phyloP scores from a whole-genome alignment of 345 rosid species.

The Arabis hirsuta region DNA sequence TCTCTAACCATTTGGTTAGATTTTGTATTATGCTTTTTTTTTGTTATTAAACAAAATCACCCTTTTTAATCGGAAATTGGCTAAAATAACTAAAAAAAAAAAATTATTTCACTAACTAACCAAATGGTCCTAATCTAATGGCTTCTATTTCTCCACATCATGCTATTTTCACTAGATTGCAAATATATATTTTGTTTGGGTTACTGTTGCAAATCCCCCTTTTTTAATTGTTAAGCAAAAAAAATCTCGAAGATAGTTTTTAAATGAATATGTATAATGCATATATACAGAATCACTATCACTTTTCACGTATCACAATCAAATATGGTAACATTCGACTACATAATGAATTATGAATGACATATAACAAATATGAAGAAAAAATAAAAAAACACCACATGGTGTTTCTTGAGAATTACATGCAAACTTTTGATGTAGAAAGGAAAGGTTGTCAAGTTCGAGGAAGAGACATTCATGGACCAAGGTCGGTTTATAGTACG shows the following conservation, averaged over 20 bases:
- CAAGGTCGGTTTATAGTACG: slow-evolving; percentile 27
- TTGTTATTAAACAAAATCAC: too few relatives aligned
- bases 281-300: neutral
- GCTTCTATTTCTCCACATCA: too few relatives aligned
- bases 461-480: slow-evolving; percentile 32
- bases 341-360: slow-evolving; percentile 3
- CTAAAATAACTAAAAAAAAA: too few relatives aligned
- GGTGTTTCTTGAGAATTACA: slow-evolving; percentile 4
- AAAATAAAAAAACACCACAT: slow-evolving; percentile 13
- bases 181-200: too few relatives aligned
- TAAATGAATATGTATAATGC: neutral
- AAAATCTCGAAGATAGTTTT: neutral
- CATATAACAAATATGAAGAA: slow-evolving; percentile 4
- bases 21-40: too few relatives aligned
- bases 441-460: slow-evolving; percentile 23
- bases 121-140: too few relatives aligned
- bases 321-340: neutral
- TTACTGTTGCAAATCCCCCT: too few relatives aligned
- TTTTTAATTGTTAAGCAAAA: too few relatives aligned
- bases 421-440: slow-evolving; percentile 33
- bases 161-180: too few relatives aligned
- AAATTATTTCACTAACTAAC: too few relatives aligned
- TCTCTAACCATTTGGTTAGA: too few relatives aligned
- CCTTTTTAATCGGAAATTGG: too few relatives aligned
- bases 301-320: slow-evolving; percentile 14